These are phyloP conservation scores for Dendrobium officinale DNA, from an alignment of 106 monocot genomes.

Conservation along the genomic window DNA sequence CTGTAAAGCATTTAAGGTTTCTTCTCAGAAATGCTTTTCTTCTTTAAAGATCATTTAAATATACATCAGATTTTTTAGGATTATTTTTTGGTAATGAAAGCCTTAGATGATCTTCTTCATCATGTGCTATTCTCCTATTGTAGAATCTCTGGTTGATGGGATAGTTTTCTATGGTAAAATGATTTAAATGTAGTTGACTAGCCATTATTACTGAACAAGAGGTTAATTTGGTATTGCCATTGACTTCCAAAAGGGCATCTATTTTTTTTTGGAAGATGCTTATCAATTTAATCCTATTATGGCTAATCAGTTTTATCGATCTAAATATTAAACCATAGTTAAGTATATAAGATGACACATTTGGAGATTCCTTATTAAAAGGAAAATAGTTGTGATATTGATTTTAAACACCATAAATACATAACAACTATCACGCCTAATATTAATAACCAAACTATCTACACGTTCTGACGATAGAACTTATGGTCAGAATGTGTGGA, in stretches of 20 bases:
- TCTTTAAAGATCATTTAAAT: not conserved
- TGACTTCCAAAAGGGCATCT: not conserved
- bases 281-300: not conserved
- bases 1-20: not conserved
- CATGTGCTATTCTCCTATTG: not conserved
- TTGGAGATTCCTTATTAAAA: not conserved
- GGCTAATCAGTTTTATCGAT: not conserved
- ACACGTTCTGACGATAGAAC: not conserved
- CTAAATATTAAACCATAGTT: not conserved
- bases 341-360: not conserved
- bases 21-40: not conserved
- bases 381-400: not conserved
- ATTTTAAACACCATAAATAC: not conserved
- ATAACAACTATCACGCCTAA: not conserved
- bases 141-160: not conserved
- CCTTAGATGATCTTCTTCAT: not conserved
- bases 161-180: not conserved
- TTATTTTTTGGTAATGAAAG: not conserved
- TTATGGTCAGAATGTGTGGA: not conserved
- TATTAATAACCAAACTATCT: constrained; percentile 1
- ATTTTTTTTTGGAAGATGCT: not conserved
- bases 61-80: not conserved
- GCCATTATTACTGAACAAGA: not conserved
- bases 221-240: not conserved
- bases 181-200: not conserved